Evolutionary conservation across 441 rosid genomes (phyloP), one percentile per base, ranked within the genome.

Genomic region (Aleurites moluccanus): DNA sequence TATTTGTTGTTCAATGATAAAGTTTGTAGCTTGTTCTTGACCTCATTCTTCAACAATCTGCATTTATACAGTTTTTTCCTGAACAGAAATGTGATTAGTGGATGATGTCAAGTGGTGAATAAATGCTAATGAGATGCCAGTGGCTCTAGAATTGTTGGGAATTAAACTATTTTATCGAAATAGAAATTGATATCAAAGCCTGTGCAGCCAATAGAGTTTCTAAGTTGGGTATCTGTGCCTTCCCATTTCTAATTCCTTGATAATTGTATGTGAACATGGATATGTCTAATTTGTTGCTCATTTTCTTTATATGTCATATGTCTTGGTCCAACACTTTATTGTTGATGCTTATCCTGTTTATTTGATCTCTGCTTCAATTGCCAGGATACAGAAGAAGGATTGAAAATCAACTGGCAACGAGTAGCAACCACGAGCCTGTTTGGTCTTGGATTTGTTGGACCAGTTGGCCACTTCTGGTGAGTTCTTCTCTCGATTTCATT

Each of bases 401-500:
- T 69, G 27, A 82, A 75, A 75, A 80, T 88, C 40, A 80, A 85
- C 56, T 85, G 87, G 91, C 86, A 62, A 80, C 78, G 91, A 73
- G 89, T 85, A 44, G 85, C 84, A 40, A 76, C 84, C 28, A 86
- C 91, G 47, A 86, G 89, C 81, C 70, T 85, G 52, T 88, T 86
- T 61, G 91, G 88, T 18, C 77, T 88, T 67, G 88, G 83, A 73
- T 86, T 88, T 66, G 87, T 77, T 67, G 90, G 92, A 79, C 92
- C 92, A 30, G 78, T 84, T 45, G 92, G 88, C 78, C 90, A 88
- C 69, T 84, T 67, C 78, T 88, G 88, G 90, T 88, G 78, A 73
- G 72, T 47, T 27, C 14, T 23, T 49, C 45, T 57, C 42, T 47
- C 35, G 18, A 42, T 61, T 9, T 45, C 21, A 18, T 61, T 65